phyloP scores from a whole-genome alignment of 225 moss, liverwort and hornwort species.

The Marchantia polymorpha region DNA sequence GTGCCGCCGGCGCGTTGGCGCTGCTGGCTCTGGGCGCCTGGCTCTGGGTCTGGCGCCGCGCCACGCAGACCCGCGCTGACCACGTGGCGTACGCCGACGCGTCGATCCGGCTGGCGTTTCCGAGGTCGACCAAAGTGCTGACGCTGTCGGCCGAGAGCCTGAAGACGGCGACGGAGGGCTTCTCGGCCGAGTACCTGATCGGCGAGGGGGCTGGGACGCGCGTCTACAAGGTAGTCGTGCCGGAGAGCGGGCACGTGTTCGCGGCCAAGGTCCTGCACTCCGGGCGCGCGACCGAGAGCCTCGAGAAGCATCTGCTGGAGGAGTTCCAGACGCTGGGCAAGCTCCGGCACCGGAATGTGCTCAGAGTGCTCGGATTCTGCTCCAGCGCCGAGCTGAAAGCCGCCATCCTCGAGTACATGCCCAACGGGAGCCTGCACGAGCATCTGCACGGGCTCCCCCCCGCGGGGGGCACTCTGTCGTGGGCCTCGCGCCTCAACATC shows the following conservation, averaged over 20 bases:
- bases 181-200: not conserved
- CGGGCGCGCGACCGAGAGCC: not conserved
- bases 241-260: not conserved
- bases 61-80: too few species aligned
- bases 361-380: slow-evolving; percentile 15
- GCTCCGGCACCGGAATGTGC: slow-evolving; percentile 11
- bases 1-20: not conserved
- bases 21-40: not conserved
- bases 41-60: not conserved
- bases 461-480: not conserved
- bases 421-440: slow-evolving; percentile 4
- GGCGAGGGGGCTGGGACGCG: slow-evolving; percentile 16
- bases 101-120: not conserved
- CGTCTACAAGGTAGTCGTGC: slow-evolving; percentile 16
- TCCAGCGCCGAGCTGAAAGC: not conserved
- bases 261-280: slow-evolving; percentile 21
- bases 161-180: not conserved
- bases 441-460: not conserved
- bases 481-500: slow-evolving; percentile 7
- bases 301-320: not conserved
- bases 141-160: not conserved
- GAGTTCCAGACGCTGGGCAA: not conserved
- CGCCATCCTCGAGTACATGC: slow-evolving; percentile 15
- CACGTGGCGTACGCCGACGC: not conserved
- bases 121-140: too few species aligned